Percentiles rank a stretch among this genome's conserved stretches.
phyloP scores from a whole-genome alignment of 805 yeast genomes.

The Hanseniaspora valbyensis region DNA sequence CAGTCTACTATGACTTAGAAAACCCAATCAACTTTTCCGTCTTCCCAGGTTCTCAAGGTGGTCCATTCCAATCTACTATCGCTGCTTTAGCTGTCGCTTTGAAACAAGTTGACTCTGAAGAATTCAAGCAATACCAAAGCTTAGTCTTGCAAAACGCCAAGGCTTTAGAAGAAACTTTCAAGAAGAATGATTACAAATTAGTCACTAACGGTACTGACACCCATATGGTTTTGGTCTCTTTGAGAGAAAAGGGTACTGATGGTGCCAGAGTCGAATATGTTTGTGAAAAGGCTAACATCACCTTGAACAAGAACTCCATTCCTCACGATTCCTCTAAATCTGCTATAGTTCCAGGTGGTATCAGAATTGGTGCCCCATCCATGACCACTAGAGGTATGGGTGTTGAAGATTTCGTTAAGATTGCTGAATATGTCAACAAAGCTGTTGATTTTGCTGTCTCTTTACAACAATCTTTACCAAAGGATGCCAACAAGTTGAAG shows the following conservation, averaged over 20 bases:
- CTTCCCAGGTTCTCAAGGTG: conserved; percentile 99
- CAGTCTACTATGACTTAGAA: conserved; percentile 81
- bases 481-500: conserved; percentile 87
- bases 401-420: conserved; percentile 69
- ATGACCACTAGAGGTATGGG: conserved; percentile 96
- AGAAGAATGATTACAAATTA: conserved; percentile 59
- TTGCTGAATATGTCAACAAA: conserved; percentile 68
- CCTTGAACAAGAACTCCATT: conserved; percentile 92
- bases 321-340: conserved; percentile 83
- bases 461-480: conserved; percentile 70
- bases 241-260: conserved; percentile 81
- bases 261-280: conserved; percentile 96
- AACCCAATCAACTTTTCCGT: conserved; percentile 94
- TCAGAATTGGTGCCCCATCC: conserved; percentile 96
- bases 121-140: conserved; percentile 79
- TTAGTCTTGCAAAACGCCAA: conserved; percentile 84
- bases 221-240: conserved; percentile 84
- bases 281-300: conserved; percentile 87
- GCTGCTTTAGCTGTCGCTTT: conserved; percentile 95
- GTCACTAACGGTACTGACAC: conserved; percentile 96
- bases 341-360: conserved; percentile 93
- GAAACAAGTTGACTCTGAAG: conserved; percentile 85
- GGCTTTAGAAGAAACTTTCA: conserved; percentile 65
- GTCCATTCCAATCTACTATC: conserved; percentile 98
- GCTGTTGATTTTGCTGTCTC: conserved; percentile 67